Evolutionary conservation across 1,139 yeast species (phyloP), one percentile per base, ranked within the genome.

Genomic region (Geotrichum candidum): DNA sequence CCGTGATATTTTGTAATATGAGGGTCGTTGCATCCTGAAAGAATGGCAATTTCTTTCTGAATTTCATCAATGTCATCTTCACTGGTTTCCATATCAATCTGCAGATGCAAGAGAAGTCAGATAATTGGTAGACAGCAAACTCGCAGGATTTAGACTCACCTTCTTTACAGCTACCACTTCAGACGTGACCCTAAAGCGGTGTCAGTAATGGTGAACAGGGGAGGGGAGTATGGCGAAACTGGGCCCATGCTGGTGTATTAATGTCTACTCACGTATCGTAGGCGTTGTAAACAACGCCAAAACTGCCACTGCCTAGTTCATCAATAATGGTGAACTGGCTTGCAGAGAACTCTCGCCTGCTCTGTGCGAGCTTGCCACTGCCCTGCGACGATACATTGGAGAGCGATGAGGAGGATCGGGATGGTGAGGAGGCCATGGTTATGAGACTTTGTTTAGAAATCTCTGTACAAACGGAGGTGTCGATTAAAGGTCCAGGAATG

Each of bases 251-350:
- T 29, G 18, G 18, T n/a, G 52, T 27, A 5, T 23, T 22, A n/a
- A 18, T 10, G 51, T 11, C 7, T 6, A 46, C 65, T 7, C 56
- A 63, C 65, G 78, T 79, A 67, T 88, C 84, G 10, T 84, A 72
- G 0, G 94, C 97, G 57, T 87, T 78, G 74, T 87, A 90, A 1
- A 90, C 97, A 1, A 87, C 88, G 0, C 97, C 97, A 73, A 90
- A 90, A 3, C 94, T 92, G 0, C 97, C 97, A 61, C 89, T 78
- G 1, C 97, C 97, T 0, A 90, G 85, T 72, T 89, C 92, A 66
- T 87, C 92, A 65, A 81, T 82, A 3, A 90, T 81, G 57, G 84
- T 78, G 66, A 84, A 84, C 69, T 84, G 86, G 61, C 77, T 78
- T 15, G 83, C 82, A 46, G 76, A 67, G 63, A 70, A 77, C 33